Conservation (phyloP, 1,284 basidiomycete genomes). For the Cystobasidium sp. region DNA sequence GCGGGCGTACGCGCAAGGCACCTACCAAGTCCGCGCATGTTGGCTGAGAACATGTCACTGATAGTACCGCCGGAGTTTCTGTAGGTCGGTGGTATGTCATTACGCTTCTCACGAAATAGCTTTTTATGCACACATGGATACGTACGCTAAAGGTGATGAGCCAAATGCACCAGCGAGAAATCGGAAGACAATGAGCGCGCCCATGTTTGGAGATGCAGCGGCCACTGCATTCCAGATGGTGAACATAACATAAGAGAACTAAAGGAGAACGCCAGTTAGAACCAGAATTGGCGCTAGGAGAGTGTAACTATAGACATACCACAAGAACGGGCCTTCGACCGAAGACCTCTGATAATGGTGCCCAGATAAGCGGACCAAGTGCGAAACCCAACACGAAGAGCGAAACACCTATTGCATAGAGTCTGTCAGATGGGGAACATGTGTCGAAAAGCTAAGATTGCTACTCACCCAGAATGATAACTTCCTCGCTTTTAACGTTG, state of each 20-base stretch:
- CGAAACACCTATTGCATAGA: slow-evolving; percentile 14
- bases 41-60: slow-evolving; percentile 60
- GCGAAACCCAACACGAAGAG: slow-evolving; percentile 49
- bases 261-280: not conserved
- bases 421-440: not conserved
- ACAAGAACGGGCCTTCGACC: slow-evolving; percentile 66
- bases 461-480: slow-evolving; percentile 29
- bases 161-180: slow-evolving; percentile 68
- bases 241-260: slow-evolving; percentile 64
- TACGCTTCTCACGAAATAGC: not conserved
- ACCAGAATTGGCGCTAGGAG: slow-evolving; percentile 58
- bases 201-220: slow-evolving; percentile 65
- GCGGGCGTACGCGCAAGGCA: not conserved
- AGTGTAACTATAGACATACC: slow-evolving; percentile 66
- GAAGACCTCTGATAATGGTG: slow-evolving; percentile 66
- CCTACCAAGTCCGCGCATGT: slow-evolving; percentile 38
- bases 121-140: slow-evolving; percentile 27
- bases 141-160: slow-evolving; percentile 63
- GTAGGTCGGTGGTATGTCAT: not conserved
- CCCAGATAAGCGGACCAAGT: slow-evolving; percentile 46
- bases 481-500: slow-evolving; percentile 40
- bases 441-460: not conserved
- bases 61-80: slow-evolving; percentile 66
- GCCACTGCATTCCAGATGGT: slow-evolving; percentile 69
- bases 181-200: slow-evolving; percentile 65